Conservation (phyloP, 2,329 filamentous ascomycete genomes). For the Monosporascus sp. region DNA sequence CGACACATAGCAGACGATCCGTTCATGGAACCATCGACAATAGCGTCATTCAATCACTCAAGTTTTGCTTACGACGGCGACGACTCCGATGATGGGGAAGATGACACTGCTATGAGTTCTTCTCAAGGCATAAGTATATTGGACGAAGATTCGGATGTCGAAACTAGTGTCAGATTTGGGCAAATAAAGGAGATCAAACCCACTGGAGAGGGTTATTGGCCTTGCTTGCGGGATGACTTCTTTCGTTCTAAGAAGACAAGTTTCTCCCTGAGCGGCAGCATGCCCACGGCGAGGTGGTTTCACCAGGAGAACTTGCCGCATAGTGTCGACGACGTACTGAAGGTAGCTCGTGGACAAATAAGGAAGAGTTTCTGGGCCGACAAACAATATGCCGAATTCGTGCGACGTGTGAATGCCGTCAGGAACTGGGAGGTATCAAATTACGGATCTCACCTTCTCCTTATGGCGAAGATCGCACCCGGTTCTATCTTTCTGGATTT, state of each 20-base stretch:
- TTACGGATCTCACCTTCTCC: constrained; percentile 27
- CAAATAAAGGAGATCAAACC: background rate
- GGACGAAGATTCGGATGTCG: background rate
- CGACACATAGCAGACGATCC: background rate
- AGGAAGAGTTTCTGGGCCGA: constrained; percentile 14
- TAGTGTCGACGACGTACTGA: constrained; percentile 16
- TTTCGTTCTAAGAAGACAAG: constrained; percentile 9
- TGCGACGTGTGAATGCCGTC: constrained; percentile 30
- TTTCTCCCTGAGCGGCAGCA: constrained; percentile 6
- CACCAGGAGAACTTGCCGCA: constrained; percentile 18
- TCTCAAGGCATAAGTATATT: background rate
- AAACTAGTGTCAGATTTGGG: background rate
- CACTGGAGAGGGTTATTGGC: constrained; percentile 8
- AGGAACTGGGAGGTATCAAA: constrained; percentile 40
- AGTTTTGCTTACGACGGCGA: background rate
- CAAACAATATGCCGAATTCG: constrained; percentile 18
- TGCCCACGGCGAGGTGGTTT: constrained; percentile 11
- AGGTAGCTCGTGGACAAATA: constrained; percentile 6
- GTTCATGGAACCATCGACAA: background rate
- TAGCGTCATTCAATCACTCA: background rate
- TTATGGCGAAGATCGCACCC: constrained; percentile 27
- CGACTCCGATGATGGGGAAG: background rate
- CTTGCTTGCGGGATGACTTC: constrained; percentile 5
- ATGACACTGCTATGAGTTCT: background rate
- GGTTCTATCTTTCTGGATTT: constrained; percentile 35